A percentile compares a stretch with the other conserved stretches of the same genome.
Conservation (phyloP, 75 land plant species). For the Pinus tabuliformis region DNA sequence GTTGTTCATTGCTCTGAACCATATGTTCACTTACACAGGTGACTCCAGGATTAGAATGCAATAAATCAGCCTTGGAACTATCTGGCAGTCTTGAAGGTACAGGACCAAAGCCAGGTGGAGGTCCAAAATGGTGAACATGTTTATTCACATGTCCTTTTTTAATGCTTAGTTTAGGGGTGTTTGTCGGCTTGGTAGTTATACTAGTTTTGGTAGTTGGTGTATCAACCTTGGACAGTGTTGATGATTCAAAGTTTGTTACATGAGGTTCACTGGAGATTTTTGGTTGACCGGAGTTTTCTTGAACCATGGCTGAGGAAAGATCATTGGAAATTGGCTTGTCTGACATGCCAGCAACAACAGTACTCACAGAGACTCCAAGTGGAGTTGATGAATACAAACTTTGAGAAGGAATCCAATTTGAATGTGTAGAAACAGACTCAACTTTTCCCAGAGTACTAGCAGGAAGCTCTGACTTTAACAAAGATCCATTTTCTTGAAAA, state of each 20-base stretch:
- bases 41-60: not conserved
- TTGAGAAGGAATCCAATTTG: conserved; percentile 1
- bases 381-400: conserved; percentile 5
- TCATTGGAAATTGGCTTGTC: not conserved
- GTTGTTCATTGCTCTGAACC: conserved; percentile 12
- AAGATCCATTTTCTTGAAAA: no score
- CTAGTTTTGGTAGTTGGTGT: conserved; percentile 12
- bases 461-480: no score
- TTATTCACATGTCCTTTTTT: conserved; percentile 47
- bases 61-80: conserved; percentile 11
- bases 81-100: conserved; percentile 47
- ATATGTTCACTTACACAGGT: not conserved
- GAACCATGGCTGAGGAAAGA: not conserved
- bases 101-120: conserved; percentile 90
- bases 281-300: not conserved
- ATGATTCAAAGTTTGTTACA: not conserved
- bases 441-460: no score
- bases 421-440: no score
- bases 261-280: not conserved
- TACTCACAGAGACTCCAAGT: not conserved
- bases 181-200: conserved; percentile 12
- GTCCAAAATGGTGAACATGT: conserved; percentile 63
- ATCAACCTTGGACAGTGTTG: conserved; percentile 18
- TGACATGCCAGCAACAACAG: not conserved
- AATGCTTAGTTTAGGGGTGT: conserved; percentile 12